phyloP scores from a whole-genome alignment of 2,329 filamentous ascomycete genomes.

The Penicillium hesseltinei region DNA sequence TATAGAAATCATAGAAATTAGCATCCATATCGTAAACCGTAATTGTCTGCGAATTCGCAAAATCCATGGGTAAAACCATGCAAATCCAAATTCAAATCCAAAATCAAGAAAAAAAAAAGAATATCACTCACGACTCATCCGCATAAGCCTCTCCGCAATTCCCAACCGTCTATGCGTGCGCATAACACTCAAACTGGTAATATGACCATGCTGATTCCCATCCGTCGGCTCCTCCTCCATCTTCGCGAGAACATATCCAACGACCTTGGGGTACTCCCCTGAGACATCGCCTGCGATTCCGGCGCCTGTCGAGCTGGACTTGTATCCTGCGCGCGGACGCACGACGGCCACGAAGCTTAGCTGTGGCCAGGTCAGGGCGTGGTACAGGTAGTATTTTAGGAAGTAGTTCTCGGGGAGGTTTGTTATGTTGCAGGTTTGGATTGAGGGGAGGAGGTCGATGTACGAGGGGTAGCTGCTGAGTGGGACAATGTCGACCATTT shows the following conservation, averaged over 20 bases:
- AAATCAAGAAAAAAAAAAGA: conserved; percentile 1
- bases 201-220: conserved; percentile 90
- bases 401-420: conserved; percentile 99
- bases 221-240: conserved; percentile 98
- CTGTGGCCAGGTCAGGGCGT: conserved; percentile 96
- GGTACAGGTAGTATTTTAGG: conserved; percentile 99
- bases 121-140: conserved; percentile 75
- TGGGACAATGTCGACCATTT: conserved; percentile 51
- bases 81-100: neutral
- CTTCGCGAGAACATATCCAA: conserved; percentile 98
- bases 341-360: conserved; percentile 96
- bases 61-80: too few species aligned
- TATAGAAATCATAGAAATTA: conserved; percentile 34
- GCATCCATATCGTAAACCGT: neutral
- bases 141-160: conserved; percentile 95
- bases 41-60: neutral
- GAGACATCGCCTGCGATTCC: conserved; percentile 22
- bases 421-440: conserved; percentile 97
- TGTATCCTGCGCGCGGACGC: conserved; percentile 71
- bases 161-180: conserved; percentile 86
- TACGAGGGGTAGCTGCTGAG: conserved; percentile 53
- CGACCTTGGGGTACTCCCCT: conserved; percentile 82
- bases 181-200: conserved; percentile 94
- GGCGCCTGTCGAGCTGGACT: conserved; percentile 60
- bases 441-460: conserved; percentile 80